Conservation (phyloP, 2,329 filamentous ascomycete species). For the Diaporthe sp. region DNA sequence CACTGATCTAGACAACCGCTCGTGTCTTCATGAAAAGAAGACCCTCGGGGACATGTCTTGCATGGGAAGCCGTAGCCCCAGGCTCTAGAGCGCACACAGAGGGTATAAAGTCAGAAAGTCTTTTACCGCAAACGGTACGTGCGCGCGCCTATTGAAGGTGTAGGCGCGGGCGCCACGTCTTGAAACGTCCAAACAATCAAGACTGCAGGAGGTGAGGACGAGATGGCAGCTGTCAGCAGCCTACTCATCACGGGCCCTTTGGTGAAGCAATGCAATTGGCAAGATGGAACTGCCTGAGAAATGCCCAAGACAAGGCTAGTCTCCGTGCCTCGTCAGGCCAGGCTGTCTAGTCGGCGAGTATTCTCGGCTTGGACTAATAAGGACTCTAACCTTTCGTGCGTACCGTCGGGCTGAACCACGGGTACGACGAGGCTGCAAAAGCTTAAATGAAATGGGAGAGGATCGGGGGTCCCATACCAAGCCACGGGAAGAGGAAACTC, state of each 20-base stretch:
- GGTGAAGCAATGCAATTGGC: neutral
- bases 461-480: conserved; percentile 11
- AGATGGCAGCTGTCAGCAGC: conserved; percentile 17
- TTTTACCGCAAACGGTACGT: neutral
- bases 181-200: conserved; percentile 10
- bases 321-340: neutral
- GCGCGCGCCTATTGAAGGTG: neutral
- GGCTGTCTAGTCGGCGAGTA: conserved; percentile 10
- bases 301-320: neutral
- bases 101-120: neutral
- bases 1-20: neutral
- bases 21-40: neutral
- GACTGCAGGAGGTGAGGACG: neutral
- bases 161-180: neutral
- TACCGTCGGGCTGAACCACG: neutral
- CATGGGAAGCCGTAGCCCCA: neutral
- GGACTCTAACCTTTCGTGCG: neutral
- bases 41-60: neutral
- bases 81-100: neutral
- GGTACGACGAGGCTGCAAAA: neutral
- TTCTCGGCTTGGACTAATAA: neutral
- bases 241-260: neutral
- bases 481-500: conserved; percentile 13
- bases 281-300: neutral
- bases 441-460: neutral